A percentile compares a stretch with the other conserved stretches of the same genome.
Evolutionary conservation across 2,329 filamentous ascomycete species (phyloP).

Genomic region (Penicillium brevicompactum): DNA sequence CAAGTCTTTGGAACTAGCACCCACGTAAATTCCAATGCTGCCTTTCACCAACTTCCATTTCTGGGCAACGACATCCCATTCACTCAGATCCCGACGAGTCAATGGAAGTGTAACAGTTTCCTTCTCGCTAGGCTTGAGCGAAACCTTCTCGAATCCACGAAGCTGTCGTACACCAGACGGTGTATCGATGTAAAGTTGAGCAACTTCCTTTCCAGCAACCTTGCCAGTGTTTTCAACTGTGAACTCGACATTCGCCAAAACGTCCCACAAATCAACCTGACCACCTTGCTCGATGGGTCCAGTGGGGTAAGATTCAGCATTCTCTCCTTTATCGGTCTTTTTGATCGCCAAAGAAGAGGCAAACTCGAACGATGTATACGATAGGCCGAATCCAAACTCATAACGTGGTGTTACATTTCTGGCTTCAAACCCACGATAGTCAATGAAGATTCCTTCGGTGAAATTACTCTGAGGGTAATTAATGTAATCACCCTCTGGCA

Average conservation of each 20-base stretch:
- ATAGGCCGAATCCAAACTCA: constrained; percentile 63
- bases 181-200: constrained; percentile 66
- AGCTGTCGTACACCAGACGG: constrained; percentile 65
- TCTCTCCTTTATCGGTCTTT: constrained; percentile 19
- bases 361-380: constrained; percentile 62
- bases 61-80: constrained; percentile 73
- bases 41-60: constrained; percentile 69
- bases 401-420: constrained; percentile 57
- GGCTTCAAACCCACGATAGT: constrained; percentile 51
- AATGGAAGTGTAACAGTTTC: constrained; percentile 66
- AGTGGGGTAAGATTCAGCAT: constrained; percentile 48
- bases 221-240: constrained; percentile 49
- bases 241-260: constrained; percentile 44
- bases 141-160: constrained; percentile 75
- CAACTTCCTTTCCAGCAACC: constrained; percentile 47
- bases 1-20: constrained; percentile 28
- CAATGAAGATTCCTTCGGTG: constrained; percentile 63
- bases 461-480: constrained; percentile 58
- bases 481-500: constrained; percentile 57
- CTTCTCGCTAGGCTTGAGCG: constrained; percentile 65
- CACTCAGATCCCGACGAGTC: constrained; percentile 75
- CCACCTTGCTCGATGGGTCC: constrained; percentile 51
- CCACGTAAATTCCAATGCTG: constrained; percentile 57
- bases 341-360: constrained; percentile 52
- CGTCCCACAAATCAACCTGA: constrained; percentile 52